Base-by-base conservation (phyloP, 2,329 filamentous ascomycete species). In the Daldinia eschscholtzii region DNA sequence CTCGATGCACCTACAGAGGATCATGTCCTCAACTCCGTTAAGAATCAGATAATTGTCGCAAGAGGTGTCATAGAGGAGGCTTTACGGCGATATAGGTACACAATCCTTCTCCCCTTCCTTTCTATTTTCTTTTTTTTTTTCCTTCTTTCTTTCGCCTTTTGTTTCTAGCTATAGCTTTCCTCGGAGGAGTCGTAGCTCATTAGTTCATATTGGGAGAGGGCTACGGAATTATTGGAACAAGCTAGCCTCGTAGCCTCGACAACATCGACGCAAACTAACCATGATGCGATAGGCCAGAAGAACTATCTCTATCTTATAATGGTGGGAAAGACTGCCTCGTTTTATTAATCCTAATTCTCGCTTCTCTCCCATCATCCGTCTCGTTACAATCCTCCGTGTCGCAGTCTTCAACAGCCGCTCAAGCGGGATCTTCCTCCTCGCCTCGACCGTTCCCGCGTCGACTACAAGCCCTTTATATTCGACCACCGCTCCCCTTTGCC, bases 251-350 rank as follows among this genome's bases (percentile, higher is more conserved):
- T 12, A 37, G 5, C 30, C 44, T 37, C 20, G 10, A 13, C 5
- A 39, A 39, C 12, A 12, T 15, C 35, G 13, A 39, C 35, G 13
- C 3, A 57, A 61, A 44, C 30, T 63, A 58, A 64, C 48, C 50
- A 13, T 26, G n/a, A 33, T 9, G 33, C 55, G 39, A 35, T 75
- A 96, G 93, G 65, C 87, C 92, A 70, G 86, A 91, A 65, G 87
- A 97, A 78, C 86, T 98, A 68, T 93, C 94, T 4, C 85, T 98
- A 71, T 97, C 95, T 64, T 99, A 98, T 82, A 99, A 99, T 76
- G 96, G 96, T 77, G 96, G 96, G 68, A 99, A 99, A 81, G 96
- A 98, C 85, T 98, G 95, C 76, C 91, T 98, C 18, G 94, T 98
- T 60, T 89, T 98, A 18, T 86, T 98, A 6, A 87, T 98, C 76